phyloP scores from a whole-genome alignment of 306 rosid genomes.

The Cucumis sativus region Cucumber_9930_V3 NC_026657.2:30190501-30191000 shows the following conservation, averaged over 20 bases:
- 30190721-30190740: not conserved
- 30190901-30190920: conserved; percentile 3
- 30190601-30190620: no score
- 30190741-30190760: conserved; percentile 6
- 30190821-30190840: not conserved
- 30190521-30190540: no score
- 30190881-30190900: not conserved
- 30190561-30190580: no score
- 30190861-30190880: conserved; percentile 6
- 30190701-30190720: not conserved
- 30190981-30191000: not conserved
- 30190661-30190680: not conserved
- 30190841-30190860: not conserved
- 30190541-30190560: no score
- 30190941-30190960: not conserved
- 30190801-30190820: conserved; percentile 7
- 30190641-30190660: no score
- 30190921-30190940: not conserved
- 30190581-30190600: no score
- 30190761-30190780: not conserved
- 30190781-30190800: conserved; percentile 8
- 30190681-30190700: not conserved
- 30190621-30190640: no score
- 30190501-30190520: no score
- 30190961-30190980: not conserved